phyloP scores from a whole-genome alignment of 2,329 filamentous ascomycete genomes.

The Pestalotiopsis sp. region DNA sequence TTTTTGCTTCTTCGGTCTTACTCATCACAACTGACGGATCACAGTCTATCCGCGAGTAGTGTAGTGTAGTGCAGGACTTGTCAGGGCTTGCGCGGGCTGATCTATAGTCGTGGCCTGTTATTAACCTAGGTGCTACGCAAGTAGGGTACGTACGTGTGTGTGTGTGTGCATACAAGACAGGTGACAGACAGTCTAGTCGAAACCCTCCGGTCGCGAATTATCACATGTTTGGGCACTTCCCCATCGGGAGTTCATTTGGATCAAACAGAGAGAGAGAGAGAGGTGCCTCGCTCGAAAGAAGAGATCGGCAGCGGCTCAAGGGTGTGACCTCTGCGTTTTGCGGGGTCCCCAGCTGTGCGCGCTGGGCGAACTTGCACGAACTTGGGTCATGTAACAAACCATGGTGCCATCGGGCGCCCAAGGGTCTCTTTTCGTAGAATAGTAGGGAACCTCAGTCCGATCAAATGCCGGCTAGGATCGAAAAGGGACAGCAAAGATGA shows the following conservation, averaged over 20 bases:
- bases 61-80: too few relatives aligned
- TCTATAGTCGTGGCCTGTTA: too few relatives aligned
- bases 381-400: background rate
- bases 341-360: background rate
- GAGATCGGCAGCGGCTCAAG: background rate
- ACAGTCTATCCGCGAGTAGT: too few relatives aligned
- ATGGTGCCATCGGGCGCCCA: background rate
- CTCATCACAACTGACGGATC: background rate
- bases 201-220: background rate
- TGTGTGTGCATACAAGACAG: background rate
- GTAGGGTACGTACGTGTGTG: background rate
- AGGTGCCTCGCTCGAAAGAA: background rate
- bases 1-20: background rate
- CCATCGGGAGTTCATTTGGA: background rate
- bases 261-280: background rate
- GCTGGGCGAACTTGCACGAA: background rate
- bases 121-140: background rate
- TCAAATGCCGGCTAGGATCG: background rate
- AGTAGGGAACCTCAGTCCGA: background rate
- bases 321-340: background rate
- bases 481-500: background rate
- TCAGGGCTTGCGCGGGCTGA: too few relatives aligned
- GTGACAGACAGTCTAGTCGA: background rate
- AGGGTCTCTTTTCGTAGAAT: background rate
- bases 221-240: background rate